Conservation (phyloP, 176 grass and related monocot species). For the sorghum (Sorghum bicolor) region Sorghum_bicolor_NCBIv3 NC_012872.2:63221001-63221500, state of each 20-base stretch:
- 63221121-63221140: conserved; percentile 22
- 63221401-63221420: conserved; percentile 76
- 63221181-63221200: background rate
- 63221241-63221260: conserved; percentile 28
- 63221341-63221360: conserved; percentile 43
- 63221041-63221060: conserved; percentile 14
- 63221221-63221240: conserved; percentile 12
- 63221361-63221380: conserved; percentile 67
- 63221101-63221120: conserved; percentile 32
- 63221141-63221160: conserved; percentile 42
- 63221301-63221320: background rate
- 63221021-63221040: background rate
- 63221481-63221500: conserved; percentile 73
- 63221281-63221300: background rate
- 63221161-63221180: background rate
- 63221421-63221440: conserved; percentile 80
- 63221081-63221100: conserved; percentile 55
- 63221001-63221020: background rate
- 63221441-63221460: conserved; percentile 51
- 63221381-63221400: conserved; percentile 82
- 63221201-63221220: background rate
- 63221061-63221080: conserved; percentile 72
- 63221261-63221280: conserved; percentile 35
- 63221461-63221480: conserved; percentile 50
- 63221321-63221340: background rate